Percentiles rank a stretch among this genome's conserved stretches.
phyloP scores from a whole-genome alignment of 75 land plant genomes.

The Sequoia sempervirens region DNA sequence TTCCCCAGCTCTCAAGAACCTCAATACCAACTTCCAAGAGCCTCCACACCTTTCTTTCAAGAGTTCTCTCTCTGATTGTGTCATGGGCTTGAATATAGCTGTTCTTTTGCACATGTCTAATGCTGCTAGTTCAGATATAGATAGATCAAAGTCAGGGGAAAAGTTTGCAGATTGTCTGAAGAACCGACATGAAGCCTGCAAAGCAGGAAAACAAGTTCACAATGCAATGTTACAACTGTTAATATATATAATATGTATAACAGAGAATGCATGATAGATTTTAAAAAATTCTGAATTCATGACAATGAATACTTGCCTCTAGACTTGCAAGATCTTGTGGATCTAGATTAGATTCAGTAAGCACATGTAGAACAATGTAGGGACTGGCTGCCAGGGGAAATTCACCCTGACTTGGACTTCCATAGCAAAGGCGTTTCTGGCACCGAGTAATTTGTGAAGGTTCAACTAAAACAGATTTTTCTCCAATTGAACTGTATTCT shows the following conservation, averaged over 20 bases:
- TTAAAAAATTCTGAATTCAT: neutral
- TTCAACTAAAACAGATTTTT: conserved; percentile 16
- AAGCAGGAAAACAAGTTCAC: conserved; percentile 4
- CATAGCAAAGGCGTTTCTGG: conserved; percentile 54
- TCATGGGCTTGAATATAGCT: conserved; percentile 69
- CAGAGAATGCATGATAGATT: neutral
- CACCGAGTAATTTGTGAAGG: conserved; percentile 35
- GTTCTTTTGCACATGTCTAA: conserved; percentile 77
- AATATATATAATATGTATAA: neutral
- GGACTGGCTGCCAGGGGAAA: conserved; percentile 73
- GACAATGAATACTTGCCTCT: conserved; percentile 54
- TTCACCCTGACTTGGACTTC: conserved; percentile 67
- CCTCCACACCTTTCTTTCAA: conserved; percentile 73
- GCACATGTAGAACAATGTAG: conserved; percentile 77
- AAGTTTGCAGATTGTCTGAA: conserved; percentile 80
- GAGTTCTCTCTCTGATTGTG: conserved; percentile 32
- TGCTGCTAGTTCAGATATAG: conserved; percentile 81
- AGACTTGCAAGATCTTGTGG: conserved; percentile 83
- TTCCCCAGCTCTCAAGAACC: conserved; percentile 72
- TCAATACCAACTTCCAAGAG: conserved; percentile 75
- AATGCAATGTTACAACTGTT: conserved; percentile 44
- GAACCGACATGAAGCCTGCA: conserved; percentile 76
- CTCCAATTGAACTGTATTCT: conserved; percentile 27
- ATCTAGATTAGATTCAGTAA: conserved; percentile 63
- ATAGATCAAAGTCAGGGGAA: conserved; percentile 56